phyloP scores from a whole-genome alignment of 495 filamentous ascomycete species.

The Hypoxylon lienhwacheense region DNA sequence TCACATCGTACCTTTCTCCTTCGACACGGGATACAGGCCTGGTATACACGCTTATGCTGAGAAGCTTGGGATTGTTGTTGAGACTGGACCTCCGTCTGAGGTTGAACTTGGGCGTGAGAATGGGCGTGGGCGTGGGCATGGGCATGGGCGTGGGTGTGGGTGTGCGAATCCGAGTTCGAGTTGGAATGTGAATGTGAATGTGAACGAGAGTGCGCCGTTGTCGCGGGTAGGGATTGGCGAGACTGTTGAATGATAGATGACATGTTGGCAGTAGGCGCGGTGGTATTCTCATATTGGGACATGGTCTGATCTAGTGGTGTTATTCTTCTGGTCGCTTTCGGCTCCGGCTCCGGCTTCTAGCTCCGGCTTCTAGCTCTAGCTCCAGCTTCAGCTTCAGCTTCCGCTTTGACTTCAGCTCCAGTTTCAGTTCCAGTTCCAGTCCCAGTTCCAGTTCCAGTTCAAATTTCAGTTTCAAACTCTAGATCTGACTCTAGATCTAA shows the following conservation, averaged over 20 bases:
- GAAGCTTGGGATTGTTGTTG: constrained; percentile 24
- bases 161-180: too few relatives aligned
- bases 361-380: constrained; percentile 14
- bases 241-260: constrained; percentile 27
- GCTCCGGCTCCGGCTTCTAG: too few relatives aligned
- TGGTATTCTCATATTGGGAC: constrained; percentile 30
- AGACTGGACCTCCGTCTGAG: too few relatives aligned
- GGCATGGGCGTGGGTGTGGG: too few relatives aligned
- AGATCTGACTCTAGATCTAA: constrained; percentile 3
- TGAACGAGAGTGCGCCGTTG: constrained; percentile 21
- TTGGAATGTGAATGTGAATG: constrained; percentile 17
- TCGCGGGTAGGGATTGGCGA: constrained; percentile 32
- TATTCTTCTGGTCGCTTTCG: constrained; percentile 18
- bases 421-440: constrained; percentile 1
- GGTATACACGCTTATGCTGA: constrained; percentile 75
- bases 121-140: too few relatives aligned
- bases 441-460: constrained; percentile 8
- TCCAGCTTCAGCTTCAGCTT: constrained; percentile 2
- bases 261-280: constrained; percentile 24
- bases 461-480: too few relatives aligned
- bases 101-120: too few relatives aligned
- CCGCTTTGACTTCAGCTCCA: constrained; percentile 10
- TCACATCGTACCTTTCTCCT: constrained; percentile 93
- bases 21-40: constrained; percentile 89
- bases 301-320: constrained; percentile 29